Evolutionary conservation across 495 filamentous ascomycete species (phyloP).

Genomic region (Podospora pseudopauciseta): DNA sequence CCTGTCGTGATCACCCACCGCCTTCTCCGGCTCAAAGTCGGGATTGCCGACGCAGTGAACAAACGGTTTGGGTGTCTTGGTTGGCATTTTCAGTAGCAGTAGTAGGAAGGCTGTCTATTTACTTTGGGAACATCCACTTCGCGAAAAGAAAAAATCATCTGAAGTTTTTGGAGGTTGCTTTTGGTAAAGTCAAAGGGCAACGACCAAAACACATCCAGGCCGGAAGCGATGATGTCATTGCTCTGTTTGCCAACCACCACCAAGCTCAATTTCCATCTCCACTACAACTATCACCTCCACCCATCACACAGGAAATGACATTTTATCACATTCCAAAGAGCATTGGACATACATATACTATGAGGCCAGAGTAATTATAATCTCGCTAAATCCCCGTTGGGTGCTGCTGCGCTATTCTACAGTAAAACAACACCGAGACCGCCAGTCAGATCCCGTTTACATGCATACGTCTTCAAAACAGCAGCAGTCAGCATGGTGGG

Average conservation of each 20-base stretch:
- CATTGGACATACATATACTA: too few species aligned
- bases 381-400: not conserved
- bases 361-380: not conserved
- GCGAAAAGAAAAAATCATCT: not conserved
- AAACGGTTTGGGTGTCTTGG: not conserved
- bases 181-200: not conserved
- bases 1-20: slow-evolving; percentile 14
- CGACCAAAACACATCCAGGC: not conserved
- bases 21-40: slow-evolving; percentile 14
- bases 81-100: not conserved
- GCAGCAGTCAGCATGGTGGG: not conserved
- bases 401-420: not conserved
- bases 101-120: not conserved
- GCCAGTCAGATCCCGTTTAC: too few species aligned
- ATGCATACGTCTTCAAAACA: too few species aligned
- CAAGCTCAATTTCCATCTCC: not conserved
- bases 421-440: not conserved
- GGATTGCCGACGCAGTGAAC: slow-evolving; percentile 17
- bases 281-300: not conserved
- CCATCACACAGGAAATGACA: not conserved
- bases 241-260: not conserved
- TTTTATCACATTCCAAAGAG: too few species aligned
- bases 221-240: not conserved
- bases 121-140: not conserved
- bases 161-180: not conserved